A percentile compares a stretch with the other conserved stretches of the same genome.
Conservation (phyloP, 306 rosid species). For the Alnus glutinosa region DNA sequence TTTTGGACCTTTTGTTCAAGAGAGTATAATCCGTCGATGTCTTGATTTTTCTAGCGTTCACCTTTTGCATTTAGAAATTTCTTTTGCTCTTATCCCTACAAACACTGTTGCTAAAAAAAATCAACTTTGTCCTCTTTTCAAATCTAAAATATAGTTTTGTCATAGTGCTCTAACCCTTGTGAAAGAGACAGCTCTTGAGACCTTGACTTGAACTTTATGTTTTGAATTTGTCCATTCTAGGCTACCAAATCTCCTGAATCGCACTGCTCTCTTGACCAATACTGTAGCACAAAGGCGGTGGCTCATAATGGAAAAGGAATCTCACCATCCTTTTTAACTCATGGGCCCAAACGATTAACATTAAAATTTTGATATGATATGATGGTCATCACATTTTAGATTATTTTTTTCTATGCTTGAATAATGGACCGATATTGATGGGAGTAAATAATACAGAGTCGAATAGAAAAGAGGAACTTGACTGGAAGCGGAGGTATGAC, state of each 20-base stretch:
- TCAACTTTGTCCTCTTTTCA: neutral
- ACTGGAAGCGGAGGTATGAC: conserved; percentile 78
- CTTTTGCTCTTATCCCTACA: no score
- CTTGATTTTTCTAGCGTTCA: neutral
- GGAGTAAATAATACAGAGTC: conserved; percentile 39
- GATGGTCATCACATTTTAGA: neutral
- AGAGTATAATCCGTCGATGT: neutral
- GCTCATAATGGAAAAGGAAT: conserved; percentile 3
- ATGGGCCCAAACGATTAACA: neutral
- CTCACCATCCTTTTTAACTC: neutral
- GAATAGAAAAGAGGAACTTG: conserved; percentile 55
- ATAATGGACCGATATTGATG: neutral
- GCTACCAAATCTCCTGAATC: conserved; percentile 4
- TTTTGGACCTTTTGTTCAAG: neutral
- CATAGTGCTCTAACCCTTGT: neutral
- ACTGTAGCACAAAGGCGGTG: conserved; percentile 18
- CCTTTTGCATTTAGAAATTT: neutral
- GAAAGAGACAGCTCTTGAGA: conserved; percentile 31
- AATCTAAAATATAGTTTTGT: neutral
- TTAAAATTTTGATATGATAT: neutral
- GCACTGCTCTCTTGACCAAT: neutral
- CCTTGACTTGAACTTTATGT: conserved; percentile 36
- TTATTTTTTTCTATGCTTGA: neutral
- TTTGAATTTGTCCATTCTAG: conserved; percentile 12
- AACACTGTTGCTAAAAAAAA: neutral